phyloP scores from a whole-genome alignment of 176 grass and related monocot genomes.

The Aegilops sharonensis region DNA sequence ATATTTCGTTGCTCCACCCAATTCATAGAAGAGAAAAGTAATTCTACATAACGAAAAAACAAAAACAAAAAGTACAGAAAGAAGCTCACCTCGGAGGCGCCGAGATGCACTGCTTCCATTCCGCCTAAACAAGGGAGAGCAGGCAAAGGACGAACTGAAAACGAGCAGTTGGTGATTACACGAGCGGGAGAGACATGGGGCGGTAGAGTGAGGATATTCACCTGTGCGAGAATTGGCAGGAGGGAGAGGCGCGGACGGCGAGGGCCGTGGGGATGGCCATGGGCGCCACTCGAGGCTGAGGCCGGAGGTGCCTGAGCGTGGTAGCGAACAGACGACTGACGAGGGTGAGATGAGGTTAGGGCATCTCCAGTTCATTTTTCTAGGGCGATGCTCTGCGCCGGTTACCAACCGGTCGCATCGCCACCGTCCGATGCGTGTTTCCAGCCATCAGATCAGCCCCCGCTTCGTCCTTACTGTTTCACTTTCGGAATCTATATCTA shows the following conservation, averaged over 20 bases:
- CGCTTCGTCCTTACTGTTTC: too few relatives aligned
- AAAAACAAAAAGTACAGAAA: neutral
- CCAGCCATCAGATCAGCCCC: too few relatives aligned
- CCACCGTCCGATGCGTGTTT: too few relatives aligned
- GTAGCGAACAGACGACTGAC: neutral
- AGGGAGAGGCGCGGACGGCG: slow-evolving; percentile 25
- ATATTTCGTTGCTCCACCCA: neutral
- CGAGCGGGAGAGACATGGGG: neutral
- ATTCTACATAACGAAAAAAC: neutral
- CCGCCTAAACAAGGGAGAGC: slow-evolving; percentile 13
- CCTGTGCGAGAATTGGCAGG: neutral
- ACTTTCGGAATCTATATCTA: too few relatives aligned
- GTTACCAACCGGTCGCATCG: too few relatives aligned
- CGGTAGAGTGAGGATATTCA: neutral
- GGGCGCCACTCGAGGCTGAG: slow-evolving; percentile 26
- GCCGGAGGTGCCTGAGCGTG: neutral
- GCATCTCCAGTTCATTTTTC: neutral
- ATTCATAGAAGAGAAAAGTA: neutral
- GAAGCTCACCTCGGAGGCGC: slow-evolving; percentile 35
- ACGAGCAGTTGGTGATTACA: neutral
- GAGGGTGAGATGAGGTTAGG: neutral
- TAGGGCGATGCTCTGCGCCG: too few relatives aligned
- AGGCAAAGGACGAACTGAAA: neutral
- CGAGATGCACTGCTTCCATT: slow-evolving; percentile 8
- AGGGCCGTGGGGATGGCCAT: slow-evolving; percentile 46